A percentile compares a stretch with the other conserved stretches of the same genome.
phyloP scores from a whole-genome alignment of 805 yeast genomes.

The Kluyveromyces wickerhamii region DNA sequence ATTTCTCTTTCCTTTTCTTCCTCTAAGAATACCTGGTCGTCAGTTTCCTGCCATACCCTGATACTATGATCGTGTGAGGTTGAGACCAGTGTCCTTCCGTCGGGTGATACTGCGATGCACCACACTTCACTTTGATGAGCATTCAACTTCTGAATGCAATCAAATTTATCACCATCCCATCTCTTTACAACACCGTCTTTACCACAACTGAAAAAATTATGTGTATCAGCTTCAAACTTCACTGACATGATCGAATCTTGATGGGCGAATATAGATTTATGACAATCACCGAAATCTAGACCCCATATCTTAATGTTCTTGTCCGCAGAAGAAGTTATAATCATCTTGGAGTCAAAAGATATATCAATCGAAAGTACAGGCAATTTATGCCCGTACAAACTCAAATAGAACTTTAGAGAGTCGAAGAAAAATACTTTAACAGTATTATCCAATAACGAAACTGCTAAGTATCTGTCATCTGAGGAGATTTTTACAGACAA shows the following conservation, averaged over 20 bases:
- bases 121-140: conserved; percentile 93
- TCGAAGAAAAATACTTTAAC: conserved; percentile 89
- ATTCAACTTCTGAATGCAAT: conserved; percentile 76
- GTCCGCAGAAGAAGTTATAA: conserved; percentile 93
- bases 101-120: conserved; percentile 72
- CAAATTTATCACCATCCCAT: conserved; percentile 99
- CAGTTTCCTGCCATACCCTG: conserved; percentile 88
- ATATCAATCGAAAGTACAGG: conserved; percentile 93
- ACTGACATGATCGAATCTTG: conserved; percentile 93
- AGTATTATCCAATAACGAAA: conserved; percentile 85
- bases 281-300: conserved; percentile 97
- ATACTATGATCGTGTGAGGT: conserved; percentile 91
- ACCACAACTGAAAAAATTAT: conserved; percentile 81
- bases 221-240: conserved; percentile 73
- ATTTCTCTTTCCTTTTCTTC: conserved; percentile 95
- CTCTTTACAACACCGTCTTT: conserved; percentile 87
- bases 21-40: conserved; percentile 91
- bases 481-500: conserved; percentile 74
- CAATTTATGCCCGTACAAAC: conserved; percentile 90
- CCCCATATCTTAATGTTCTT: conserved; percentile 99
- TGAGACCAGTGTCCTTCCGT: conserved; percentile 66
- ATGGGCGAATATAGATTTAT: conserved; percentile 91
- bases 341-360: conserved; percentile 76
- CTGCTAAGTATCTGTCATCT: conserved; percentile 68
- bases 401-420: conserved; percentile 76